Conservation (phyloP, 805 yeast genomes). For the Yamadazyma phyllophila region DNA sequence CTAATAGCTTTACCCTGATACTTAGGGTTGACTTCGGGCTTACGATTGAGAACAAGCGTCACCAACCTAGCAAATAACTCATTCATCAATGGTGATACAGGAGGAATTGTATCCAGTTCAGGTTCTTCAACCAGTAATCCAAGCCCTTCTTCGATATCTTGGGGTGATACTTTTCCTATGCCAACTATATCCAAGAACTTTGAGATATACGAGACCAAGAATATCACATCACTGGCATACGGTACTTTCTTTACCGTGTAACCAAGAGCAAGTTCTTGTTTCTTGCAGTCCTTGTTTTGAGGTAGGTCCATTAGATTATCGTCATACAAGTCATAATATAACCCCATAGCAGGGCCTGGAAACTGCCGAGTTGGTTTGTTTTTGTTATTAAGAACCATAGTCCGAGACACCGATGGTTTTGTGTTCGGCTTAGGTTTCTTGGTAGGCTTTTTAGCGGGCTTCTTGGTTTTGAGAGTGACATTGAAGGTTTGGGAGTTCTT, state of each 20-base stretch:
- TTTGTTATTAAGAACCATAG: constrained; percentile 30
- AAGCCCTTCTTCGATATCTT: constrained; percentile 36
- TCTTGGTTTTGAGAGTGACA: not conserved
- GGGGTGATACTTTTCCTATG: constrained; percentile 29
- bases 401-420: constrained; percentile 16
- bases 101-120: not conserved
- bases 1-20: constrained; percentile 26
- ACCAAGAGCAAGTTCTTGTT: constrained; percentile 35
- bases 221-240: constrained; percentile 33
- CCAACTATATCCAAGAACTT: constrained; percentile 28
- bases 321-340: constrained; percentile 37
- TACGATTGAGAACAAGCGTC: constrained; percentile 36
- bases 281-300: constrained; percentile 10
- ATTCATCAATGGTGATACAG: constrained; percentile 32
- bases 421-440: not conserved
- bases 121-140: constrained; percentile 17
- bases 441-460: not conserved
- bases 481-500: too few relatives aligned
- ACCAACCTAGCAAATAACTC: constrained; percentile 29
- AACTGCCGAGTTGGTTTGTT: constrained; percentile 30
- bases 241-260: constrained; percentile 22
- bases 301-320: constrained; percentile 26
- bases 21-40: constrained; percentile 26
- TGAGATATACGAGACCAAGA: constrained; percentile 29
- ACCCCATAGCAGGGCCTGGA: constrained; percentile 40